Evolutionary conservation across 192 early-diverging fungal species (phyloP).

Genomic region (Coemansia sp.): DNA sequence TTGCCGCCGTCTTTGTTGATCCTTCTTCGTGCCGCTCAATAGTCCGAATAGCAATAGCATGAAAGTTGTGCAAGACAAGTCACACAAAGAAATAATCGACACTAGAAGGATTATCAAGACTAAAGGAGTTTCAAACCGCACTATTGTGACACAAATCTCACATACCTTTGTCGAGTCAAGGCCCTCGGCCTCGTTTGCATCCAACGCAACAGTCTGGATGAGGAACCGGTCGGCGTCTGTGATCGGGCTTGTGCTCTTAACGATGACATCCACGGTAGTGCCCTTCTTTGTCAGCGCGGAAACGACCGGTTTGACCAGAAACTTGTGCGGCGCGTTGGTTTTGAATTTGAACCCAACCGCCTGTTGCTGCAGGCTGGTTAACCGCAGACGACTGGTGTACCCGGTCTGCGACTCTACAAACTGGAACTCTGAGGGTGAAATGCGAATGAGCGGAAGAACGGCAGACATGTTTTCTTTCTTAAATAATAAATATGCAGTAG

Average conservation of each 20-base stretch:
- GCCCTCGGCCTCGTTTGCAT: slow-evolving; percentile 40
- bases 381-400: slow-evolving; percentile 48
- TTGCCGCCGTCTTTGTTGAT: no score
- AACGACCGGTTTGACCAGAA: slow-evolving; percentile 57
- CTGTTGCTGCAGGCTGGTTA: slow-evolving; percentile 45
- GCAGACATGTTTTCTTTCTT: slow-evolving; percentile 13
- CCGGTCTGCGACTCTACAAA: slow-evolving; percentile 44
- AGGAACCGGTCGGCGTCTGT: slow-evolving; percentile 55
- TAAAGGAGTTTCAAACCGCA: not conserved
- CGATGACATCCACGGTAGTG: slow-evolving; percentile 52
- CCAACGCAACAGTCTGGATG: slow-evolving; percentile 55
- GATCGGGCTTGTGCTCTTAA: slow-evolving; percentile 49
- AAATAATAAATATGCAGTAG: slow-evolving; percentile 8
- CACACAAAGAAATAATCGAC: not conserved
- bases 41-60: no score
- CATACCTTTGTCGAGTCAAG: slow-evolving; percentile 56
- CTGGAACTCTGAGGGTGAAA: slow-evolving; percentile 55
- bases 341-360: slow-evolving; percentile 60
- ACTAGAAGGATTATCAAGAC: not conserved
- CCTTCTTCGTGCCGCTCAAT: no score
- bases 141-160: not conserved
- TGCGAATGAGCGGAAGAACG: slow-evolving; percentile 46
- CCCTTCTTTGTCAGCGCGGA: slow-evolving; percentile 46
- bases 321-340: slow-evolving; percentile 60
- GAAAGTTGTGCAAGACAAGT: no score